A percentile compares a stretch with the other conserved stretches of the same genome.
phyloP scores from a whole-genome alignment of 805 yeast genomes.

The Sungouiozyma ichnusensis region DNA sequence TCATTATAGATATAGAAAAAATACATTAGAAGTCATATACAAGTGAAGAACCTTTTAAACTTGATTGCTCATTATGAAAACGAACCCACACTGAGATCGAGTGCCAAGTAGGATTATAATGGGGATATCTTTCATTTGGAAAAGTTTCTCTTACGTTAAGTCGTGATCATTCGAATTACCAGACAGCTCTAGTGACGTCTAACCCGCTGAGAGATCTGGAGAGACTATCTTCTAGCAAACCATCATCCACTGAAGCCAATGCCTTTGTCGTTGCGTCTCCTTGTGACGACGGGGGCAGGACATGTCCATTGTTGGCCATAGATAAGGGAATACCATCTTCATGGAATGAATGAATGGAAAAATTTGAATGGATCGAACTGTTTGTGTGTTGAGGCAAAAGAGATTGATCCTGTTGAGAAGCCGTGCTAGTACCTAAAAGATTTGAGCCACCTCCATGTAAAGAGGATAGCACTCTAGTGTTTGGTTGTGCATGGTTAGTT shows the following conservation, averaged over 20 bases:
- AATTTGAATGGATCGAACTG: conserved; percentile 28
- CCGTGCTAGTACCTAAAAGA: conserved; percentile 5
- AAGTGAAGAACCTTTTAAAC: no score
- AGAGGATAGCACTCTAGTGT: conserved; percentile 11
- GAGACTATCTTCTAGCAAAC: conserved; percentile 1
- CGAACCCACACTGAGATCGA: background rate
- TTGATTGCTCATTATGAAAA: no score
- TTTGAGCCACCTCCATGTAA: conserved; percentile 8
- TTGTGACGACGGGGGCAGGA: conserved; percentile 1
- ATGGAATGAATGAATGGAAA: conserved; percentile 24
- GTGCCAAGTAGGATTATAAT: no score
- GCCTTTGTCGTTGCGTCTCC: background rate
- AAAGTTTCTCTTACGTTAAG: no score
- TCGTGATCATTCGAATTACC: no score
- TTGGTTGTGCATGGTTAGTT: conserved; percentile 11
- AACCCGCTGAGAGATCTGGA: conserved; percentile 18
- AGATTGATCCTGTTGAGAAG: conserved; percentile 13
- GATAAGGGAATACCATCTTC: conserved; percentile 10
- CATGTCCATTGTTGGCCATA: background rate
- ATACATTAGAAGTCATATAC: background rate
- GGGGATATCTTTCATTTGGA: no score
- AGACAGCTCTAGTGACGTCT: conserved; percentile 8
- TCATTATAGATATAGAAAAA: background rate
- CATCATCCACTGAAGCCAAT: background rate
- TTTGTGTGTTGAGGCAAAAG: conserved; percentile 25